Base-by-base conservation (phyloP, 345 rosid genomes). In the Camelina laxa region DNA sequence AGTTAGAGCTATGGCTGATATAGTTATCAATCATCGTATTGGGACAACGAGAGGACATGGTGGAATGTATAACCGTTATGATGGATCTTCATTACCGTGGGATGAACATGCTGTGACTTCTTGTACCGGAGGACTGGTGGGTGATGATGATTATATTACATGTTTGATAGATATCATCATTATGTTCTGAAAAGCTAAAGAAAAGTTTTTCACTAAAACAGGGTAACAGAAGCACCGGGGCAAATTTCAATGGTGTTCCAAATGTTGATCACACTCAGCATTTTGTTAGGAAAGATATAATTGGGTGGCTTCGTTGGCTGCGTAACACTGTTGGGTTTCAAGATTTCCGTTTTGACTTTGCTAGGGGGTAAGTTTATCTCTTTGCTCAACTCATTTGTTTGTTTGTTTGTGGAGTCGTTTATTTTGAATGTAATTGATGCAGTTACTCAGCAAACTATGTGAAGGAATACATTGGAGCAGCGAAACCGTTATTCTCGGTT, bases 291-390 rank as follows among this genome's bases (percentile, higher is more conserved):
- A 93, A 88, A 80, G 98, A 93, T 84, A 85, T 89, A 51, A 81
- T 72, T 30, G 81, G 69, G 20, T 93, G 97, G 98, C 81, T 93
- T 84, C 86, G 77, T 58, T 84, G 97, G 98, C 68, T 93, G 20
- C 86, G 87, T 19, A 61, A 82, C 49, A 78, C 73, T 5, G 83
- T 85, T 11, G 94, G 97, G 38, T 93, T 91, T 85, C 88, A 89
- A 45, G 96, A 93, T 84, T 93, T 91, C 30, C 98, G 97, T 68
- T 93, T 89, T 82, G 98, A 91, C 84, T 93, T 91, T 80, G 91
- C 88, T 22, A 87, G 84, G 65, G 98, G 97, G 97, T 93, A 89
- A 53, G 24, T 19, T 75, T 42, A n/a, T 38, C 39, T 44, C 15
- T 45, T 36, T 30, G 19, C 9, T 27, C 22, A 24, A 60, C 55